Evolutionary conservation across 1,284 basidiomycete genomes (phyloP), one percentile per base, ranked within the genome.

Genomic region (Naganishia liquefaciens): DNA sequence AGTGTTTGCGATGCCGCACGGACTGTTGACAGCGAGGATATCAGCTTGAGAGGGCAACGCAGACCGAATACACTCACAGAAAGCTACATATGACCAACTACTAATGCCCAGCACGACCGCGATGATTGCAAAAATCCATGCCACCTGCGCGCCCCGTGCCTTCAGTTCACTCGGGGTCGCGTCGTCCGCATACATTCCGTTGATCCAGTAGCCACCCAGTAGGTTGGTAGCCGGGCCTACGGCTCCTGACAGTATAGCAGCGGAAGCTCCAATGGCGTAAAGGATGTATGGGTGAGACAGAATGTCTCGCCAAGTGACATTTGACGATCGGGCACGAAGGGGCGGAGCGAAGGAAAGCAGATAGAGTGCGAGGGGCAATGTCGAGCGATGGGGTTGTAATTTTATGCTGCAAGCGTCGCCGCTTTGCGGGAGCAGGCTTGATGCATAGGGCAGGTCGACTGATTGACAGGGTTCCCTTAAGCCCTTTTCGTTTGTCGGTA

Each of bases 71-170:
- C 2, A 71, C 72, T 71, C 55, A 71, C 73, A 74, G 64, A 69
- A 72, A 27, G 68, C 61, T 5, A 76, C 42, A 65, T 79, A 79
- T 15, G 70, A 33, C 65, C 71, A 74, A 19, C 28, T 72, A 70
- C 44, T 65, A 68, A 10, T 75, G 65, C 15, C 77, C 77, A 27
- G 5, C 5, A 33, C 5, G 30, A 33, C 30, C 10, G 30, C 30
- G 10, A 77, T 67, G n/a, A 78, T 65, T 33, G 75, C 73, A 67
- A 74, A 72, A 60, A 79, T 68, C 73, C 74, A 76, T 10, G 74
- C 78, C 11, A 73, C 65, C 43, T 73, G 66, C 17, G 66, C 68
- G 19, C 71, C 68, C 43, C 67, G 47, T 21, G 40, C 62, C 9
- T 67, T 53, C 30, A 74, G 71, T 30, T 55, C 50, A 40, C 70